Evolutionary conservation across 441 rosid species (phyloP).

Genomic region (Mallotus japonicus): DNA sequence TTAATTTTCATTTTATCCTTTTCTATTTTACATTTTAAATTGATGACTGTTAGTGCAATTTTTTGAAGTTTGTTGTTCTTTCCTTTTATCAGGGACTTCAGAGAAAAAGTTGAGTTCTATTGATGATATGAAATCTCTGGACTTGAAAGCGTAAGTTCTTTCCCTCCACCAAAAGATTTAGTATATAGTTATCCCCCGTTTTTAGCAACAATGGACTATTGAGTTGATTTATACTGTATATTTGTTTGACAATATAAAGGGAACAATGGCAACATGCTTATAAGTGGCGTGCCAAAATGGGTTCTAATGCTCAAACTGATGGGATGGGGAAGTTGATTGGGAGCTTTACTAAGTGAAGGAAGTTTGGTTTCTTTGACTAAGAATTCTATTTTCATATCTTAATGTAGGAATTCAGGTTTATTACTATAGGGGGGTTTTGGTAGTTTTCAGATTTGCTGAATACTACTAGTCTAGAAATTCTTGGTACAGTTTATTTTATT

Average conservation of each 20-base stretch:
- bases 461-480: no score
- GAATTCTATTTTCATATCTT: no score
- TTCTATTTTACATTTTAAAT: not conserved
- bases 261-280: no score
- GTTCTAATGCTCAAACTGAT: no score
- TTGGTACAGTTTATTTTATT: no score
- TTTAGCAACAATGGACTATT: not conserved
- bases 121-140: constrained; percentile 67
- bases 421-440: no score
- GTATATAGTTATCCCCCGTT: not conserved
- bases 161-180: not conserved
- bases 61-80: constrained; percentile 15
- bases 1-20: not conserved
- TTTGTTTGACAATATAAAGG: constrained; percentile 3
- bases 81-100: constrained; percentile 44
- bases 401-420: no score
- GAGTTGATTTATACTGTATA: constrained; percentile 15
- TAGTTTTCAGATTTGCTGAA: no score
- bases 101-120: constrained; percentile 51
- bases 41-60: not conserved
- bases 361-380: no score
- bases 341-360: no score
- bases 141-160: constrained; percentile 67
- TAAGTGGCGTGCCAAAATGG: no score
- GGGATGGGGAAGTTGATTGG: no score